Evolutionary conservation across 1,284 basidiomycete species (phyloP).

Genomic region (Leccinum angustisporum): DNA sequence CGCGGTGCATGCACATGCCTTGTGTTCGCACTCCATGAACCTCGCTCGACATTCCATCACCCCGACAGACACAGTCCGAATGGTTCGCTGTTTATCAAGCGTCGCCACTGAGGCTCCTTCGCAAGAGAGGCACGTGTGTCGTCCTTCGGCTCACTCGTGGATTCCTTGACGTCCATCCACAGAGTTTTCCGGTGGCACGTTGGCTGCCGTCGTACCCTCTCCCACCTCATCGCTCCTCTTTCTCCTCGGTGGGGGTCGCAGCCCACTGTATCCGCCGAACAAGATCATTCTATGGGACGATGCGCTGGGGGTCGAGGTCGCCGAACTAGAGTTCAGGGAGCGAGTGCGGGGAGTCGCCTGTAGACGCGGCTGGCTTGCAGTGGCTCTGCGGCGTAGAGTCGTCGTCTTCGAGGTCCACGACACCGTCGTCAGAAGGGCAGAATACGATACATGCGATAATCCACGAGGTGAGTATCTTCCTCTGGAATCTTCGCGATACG

Average conservation of each 20-base stretch:
- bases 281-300: conserved; percentile 94
- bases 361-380: conserved; percentile 79
- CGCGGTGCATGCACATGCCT: conserved; percentile 12
- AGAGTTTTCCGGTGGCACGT: conserved; percentile 81
- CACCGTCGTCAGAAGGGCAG: conserved; percentile 60
- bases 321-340: conserved; percentile 91
- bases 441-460: conserved; percentile 92
- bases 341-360: conserved; percentile 79
- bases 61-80: conserved; percentile 72
- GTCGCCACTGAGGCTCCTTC: conserved; percentile 75
- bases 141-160: conserved; percentile 2
- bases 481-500: conserved; percentile 5
- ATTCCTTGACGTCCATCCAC: conserved; percentile 9
- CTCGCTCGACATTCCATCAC: conserved; percentile 85
- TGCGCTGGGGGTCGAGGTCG: conserved; percentile 69
- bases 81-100: conserved; percentile 88
- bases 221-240: conserved; percentile 86
- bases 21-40: conserved; percentile 62
- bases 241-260: conserved; percentile 85
- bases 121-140: conserved; percentile 67
- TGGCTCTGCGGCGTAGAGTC: conserved; percentile 78
- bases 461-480: conserved; percentile 61
- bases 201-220: conserved; percentile 75
- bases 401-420: conserved; percentile 77
- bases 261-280: conserved; percentile 92